Conservation (phyloP, 345 rosid genomes). For the Psidium friedrichsthalianum region DNA sequence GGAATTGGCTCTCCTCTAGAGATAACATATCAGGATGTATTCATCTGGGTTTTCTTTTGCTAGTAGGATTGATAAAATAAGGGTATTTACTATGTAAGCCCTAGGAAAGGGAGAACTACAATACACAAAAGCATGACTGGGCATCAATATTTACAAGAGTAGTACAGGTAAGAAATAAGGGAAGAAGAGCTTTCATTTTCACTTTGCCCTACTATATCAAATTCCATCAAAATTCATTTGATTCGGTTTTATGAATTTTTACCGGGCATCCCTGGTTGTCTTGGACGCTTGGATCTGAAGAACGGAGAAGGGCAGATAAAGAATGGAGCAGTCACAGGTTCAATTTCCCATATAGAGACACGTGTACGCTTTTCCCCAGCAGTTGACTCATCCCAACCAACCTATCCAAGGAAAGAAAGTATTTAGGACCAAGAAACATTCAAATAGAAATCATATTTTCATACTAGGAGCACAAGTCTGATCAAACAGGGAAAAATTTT, state of each 20-base stretch:
- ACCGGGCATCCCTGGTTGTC: conserved; percentile 85
- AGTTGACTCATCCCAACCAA: conserved; percentile 99
- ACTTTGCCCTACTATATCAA: background rate
- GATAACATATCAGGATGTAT: background rate
- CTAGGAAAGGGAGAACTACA: background rate
- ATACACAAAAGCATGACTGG: background rate
- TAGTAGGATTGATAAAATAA: background rate
- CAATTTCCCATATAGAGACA: conserved; percentile 95
- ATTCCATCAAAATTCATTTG: background rate
- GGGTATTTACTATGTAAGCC: background rate
- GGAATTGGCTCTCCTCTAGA: background rate
- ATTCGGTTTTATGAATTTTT: background rate
- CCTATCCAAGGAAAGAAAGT: conserved; percentile 26
- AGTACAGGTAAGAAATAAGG: background rate
- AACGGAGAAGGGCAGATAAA: conserved; percentile 89
- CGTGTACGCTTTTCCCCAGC: conserved; percentile 76
- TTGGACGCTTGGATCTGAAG: conserved; percentile 67
- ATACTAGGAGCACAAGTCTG: background rate
- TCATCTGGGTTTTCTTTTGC: background rate
- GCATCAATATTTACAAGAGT: background rate
- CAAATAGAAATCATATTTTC: background rate
- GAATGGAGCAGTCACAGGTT: conserved; percentile 89
- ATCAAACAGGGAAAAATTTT: background rate
- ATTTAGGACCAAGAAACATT: background rate
- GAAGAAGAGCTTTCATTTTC: background rate